Evolutionary conservation across 306 rosid genomes (phyloP), one percentile per base, ranked within the genome.

Genomic region (Gynostemma pentaphyllum): DNA sequence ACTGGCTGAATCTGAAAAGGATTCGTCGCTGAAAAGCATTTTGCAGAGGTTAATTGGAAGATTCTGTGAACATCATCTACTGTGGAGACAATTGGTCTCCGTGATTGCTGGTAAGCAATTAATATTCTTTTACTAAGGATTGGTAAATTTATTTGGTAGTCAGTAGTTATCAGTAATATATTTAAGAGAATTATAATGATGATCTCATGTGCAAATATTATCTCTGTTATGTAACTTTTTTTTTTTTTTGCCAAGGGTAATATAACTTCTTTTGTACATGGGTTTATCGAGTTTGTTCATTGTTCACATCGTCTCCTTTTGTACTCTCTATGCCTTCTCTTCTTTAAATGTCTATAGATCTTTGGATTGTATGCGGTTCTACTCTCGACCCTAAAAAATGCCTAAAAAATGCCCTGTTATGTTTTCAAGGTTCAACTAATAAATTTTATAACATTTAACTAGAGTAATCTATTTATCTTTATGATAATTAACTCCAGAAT

Each of bases 31-130:
- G 64, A 92, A 76, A 81, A 86, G 73, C 80, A 86, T 87, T 66
- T 62, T 92, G 71, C 90, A 86, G 74, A 92, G 97, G 69, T 74
- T 88, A 62, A 77, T 86, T 68, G 80, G 86, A 69, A 81, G 72
- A 30, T 92, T 88, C 74, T 76, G 95, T 27, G 85, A 86, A 78
- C 87, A 84, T 79, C 90, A 80, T 68, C 73, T 76, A 23, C 80
- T 75, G 68, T 88, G 95, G 99, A 92, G 88, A 69, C 88, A 84
- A 63, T 75, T 88, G 73, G 94, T 84, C 65, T 82, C 94, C 76
- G 72, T 83, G 39, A 84, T 85, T 71, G 90, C 99, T 69, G 96
- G 99, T 84, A 79, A 70, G 49, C 46, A 32, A 36, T 26, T 46
- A 18, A 54, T 74, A 39, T 49, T 62, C 24, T 64, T 34, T 60